These are phyloP conservation scores for Sarocladium strictum DNA, from an alignment of 2,329 filamentous ascomycete genomes.

Conservation along the genomic window DNA sequence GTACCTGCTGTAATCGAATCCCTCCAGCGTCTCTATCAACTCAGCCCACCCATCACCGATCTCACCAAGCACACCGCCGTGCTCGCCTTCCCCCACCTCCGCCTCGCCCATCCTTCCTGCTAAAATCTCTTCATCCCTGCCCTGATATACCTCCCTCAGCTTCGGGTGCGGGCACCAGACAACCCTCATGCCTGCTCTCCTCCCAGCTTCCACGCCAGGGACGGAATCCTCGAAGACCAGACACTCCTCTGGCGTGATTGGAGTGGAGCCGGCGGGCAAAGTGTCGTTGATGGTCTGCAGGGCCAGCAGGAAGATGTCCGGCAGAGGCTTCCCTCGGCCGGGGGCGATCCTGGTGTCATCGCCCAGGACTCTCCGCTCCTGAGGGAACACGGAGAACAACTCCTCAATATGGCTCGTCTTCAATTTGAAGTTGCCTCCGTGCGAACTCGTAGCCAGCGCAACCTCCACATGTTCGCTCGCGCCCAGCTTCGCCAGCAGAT, in stretches of 20 bases:
- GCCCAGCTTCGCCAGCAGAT: constrained; percentile 58
- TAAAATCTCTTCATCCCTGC: constrained; percentile 73
- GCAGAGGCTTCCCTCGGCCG: constrained; percentile 87
- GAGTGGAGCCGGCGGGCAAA: constrained; percentile 53
- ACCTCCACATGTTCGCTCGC: constrained; percentile 54
- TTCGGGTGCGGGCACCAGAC: constrained; percentile 86
- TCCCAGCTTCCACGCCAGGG: constrained; percentile 82
- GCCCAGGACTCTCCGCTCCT: constrained; percentile 70
- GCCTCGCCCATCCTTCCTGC: constrained; percentile 74
- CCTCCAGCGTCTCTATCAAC: constrained; percentile 41
- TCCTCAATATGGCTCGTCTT: constrained; percentile 62
- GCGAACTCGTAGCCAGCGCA: constrained; percentile 79
- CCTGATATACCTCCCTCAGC: constrained; percentile 68
- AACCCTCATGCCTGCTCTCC: constrained; percentile 90
- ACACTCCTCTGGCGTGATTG: constrained; percentile 77
- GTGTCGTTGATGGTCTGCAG: constrained; percentile 77
- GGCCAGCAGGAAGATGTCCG: constrained; percentile 89
- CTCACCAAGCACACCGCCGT: constrained; percentile 53
- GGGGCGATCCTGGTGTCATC: constrained; percentile 73
- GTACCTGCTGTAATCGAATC: constrained; percentile 54
- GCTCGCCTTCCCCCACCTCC: constrained; percentile 48
- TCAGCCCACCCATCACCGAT: constrained; percentile 56
- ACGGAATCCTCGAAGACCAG: constrained; percentile 96
- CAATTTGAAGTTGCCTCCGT: constrained; percentile 64
- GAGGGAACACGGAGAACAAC: constrained; percentile 60